phyloP scores from a whole-genome alignment of 2,329 filamentous ascomycete genomes.

The Cadophora gregata region DNA sequence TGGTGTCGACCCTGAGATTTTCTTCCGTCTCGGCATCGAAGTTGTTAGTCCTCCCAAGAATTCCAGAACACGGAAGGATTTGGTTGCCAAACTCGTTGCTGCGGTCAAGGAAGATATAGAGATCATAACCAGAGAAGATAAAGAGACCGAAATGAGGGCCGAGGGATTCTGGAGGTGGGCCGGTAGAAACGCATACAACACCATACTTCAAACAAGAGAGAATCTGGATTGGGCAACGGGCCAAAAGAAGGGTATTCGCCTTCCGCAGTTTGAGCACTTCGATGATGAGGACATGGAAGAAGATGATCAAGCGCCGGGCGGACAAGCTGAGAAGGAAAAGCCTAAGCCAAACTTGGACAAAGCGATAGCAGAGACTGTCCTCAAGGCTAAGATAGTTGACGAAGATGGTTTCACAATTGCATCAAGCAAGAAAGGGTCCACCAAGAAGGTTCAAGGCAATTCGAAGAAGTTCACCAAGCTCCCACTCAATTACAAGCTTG shows the following conservation, averaged over 20 bases:
- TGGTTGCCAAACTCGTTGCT: constrained; percentile 38
- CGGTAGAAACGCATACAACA: constrained; percentile 35
- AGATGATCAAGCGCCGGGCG: neutral
- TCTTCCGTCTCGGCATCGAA: constrained; percentile 40
- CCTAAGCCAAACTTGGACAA: neutral
- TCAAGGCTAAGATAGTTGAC: neutral
- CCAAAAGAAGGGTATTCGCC: constrained; percentile 33
- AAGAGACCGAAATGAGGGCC: constrained; percentile 37
- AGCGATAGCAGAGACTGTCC: neutral
- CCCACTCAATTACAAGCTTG: neutral
- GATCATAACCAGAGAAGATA: constrained; percentile 38
- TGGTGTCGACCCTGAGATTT: constrained; percentile 39
- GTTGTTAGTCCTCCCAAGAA: constrained; percentile 31
- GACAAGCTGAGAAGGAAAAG: neutral
- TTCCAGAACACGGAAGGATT: constrained; percentile 38
- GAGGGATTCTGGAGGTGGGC: constrained; percentile 45
- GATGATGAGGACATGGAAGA: constrained; percentile 20
- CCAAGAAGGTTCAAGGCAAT: constrained; percentile 10
- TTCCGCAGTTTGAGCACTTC: constrained; percentile 18
- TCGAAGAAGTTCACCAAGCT: constrained; percentile 20
- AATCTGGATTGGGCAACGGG: constrained; percentile 42
- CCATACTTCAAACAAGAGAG: constrained; percentile 34
- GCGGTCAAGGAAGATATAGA: constrained; percentile 41
- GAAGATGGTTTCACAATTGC: constrained; percentile 20
- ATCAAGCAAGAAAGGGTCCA: constrained; percentile 5